These are phyloP conservation scores for Paradendryphiella salina DNA, from an alignment of 2,329 filamentous ascomycete genomes.

Conservation along the genomic window DNA sequence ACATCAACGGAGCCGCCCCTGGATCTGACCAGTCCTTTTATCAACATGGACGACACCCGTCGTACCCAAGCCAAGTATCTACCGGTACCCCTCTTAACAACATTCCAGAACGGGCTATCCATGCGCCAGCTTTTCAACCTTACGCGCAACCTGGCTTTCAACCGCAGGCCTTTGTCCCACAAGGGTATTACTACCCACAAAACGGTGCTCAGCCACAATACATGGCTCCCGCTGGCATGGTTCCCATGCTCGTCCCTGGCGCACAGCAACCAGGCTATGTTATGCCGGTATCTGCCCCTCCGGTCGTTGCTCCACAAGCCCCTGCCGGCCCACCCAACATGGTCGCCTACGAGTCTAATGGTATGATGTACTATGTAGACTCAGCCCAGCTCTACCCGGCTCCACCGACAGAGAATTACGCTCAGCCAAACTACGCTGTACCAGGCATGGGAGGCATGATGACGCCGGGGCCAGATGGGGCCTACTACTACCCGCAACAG, in stretches of 20 bases:
- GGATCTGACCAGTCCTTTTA: constrained; percentile 55
- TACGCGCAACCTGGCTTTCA: constrained; percentile 61
- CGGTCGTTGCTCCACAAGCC: constrained; percentile 41
- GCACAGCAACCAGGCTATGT: constrained; percentile 54
- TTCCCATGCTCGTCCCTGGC: constrained; percentile 62
- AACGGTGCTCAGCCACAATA: constrained; percentile 45
- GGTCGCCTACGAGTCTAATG: constrained; percentile 85
- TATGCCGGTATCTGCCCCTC: constrained; percentile 45
- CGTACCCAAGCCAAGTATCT: constrained; percentile 70
- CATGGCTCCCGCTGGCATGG: constrained; percentile 52
- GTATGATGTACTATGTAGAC: constrained; percentile 95
- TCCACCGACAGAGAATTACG: constrained; percentile 52
- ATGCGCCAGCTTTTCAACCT: constrained; percentile 82
- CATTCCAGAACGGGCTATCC: constrained; percentile 89
- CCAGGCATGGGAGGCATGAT: constrained; percentile 79
- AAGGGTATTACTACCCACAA: constrained; percentile 66
- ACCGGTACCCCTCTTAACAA: constrained; percentile 83
- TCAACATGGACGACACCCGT: constrained; percentile 67
- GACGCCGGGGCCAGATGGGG: constrained; percentile 60
- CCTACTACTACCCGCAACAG: constrained; percentile 65
- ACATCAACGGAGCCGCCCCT: constrained; percentile 64
- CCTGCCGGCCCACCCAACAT: constrained; percentile 54
- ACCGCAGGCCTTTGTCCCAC: constrained; percentile 48
- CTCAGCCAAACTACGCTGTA: constrained; percentile 56
- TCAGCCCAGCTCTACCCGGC: constrained; percentile 64